Evolutionary conservation across 768 basidiomycete genomes (phyloP).

Genomic region (Tulasnella sp.): DNA sequence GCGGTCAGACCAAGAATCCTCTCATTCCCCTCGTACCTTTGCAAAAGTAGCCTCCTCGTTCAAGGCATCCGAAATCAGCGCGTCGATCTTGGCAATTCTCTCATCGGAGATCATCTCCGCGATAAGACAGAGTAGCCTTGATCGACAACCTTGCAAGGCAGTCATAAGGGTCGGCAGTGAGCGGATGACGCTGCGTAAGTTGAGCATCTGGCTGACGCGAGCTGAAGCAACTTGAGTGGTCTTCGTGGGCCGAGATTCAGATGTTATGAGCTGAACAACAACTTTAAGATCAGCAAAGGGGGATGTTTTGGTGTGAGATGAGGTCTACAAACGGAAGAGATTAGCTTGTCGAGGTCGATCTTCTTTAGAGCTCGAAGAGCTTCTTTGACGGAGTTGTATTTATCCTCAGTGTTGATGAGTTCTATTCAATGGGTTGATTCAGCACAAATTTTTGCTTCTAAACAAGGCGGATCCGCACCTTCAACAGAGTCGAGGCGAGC

Average conservation of each 20-base stretch:
- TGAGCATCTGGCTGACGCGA: constrained; percentile 69
- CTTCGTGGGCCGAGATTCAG: constrained; percentile 44
- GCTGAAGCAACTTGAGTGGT: constrained; percentile 53
- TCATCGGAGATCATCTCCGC: constrained; percentile 69
- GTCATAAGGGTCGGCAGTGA: constrained; percentile 52
- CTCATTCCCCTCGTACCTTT: constrained; percentile 39
- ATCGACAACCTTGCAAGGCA: constrained; percentile 47
- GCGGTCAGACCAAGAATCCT: neutral
- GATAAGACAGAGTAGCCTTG: constrained; percentile 53
- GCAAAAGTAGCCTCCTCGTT: constrained; percentile 58
- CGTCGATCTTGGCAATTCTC: constrained; percentile 52
- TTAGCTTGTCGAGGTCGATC: constrained; percentile 70
- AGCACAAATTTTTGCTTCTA: constrained; percentile 7
- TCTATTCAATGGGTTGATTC: constrained; percentile 35
- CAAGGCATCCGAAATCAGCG: constrained; percentile 47
- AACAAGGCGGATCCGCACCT: constrained; percentile 34
- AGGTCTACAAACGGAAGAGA: constrained; percentile 10
- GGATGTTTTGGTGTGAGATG: neutral
- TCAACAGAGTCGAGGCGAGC: constrained; percentile 80
- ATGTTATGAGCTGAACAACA: constrained; percentile 47
- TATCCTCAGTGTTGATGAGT: constrained; percentile 64
- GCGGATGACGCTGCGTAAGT: constrained; percentile 60
- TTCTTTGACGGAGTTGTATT: constrained; percentile 54
- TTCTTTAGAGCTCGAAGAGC: constrained; percentile 64
- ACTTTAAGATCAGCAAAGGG: neutral